Percentiles rank a stretch among this genome's conserved stretches.
Conservation (phyloP, 2,329 filamentous ascomycete species). For the Fusarium siculi region DNA sequence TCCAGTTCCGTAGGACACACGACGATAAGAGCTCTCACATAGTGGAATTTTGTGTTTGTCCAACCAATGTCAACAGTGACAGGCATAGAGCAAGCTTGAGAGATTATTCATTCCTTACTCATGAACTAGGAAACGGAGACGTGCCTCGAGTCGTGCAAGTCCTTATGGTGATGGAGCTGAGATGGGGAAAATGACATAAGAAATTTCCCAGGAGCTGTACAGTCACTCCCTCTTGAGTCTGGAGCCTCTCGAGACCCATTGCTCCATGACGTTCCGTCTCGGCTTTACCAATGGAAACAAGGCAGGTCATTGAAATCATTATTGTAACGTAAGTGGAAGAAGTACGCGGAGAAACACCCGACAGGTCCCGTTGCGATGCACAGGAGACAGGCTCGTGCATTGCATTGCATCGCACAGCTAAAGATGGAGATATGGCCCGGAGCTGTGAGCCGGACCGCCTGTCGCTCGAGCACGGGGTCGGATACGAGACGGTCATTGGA, state of each 20-base stretch:
- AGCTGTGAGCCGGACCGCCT: constrained; percentile 39
- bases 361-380: constrained; percentile 21
- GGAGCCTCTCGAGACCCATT: constrained; percentile 6
- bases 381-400: constrained; percentile 20
- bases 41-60: background rate
- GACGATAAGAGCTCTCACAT: background rate
- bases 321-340: constrained; percentile 5
- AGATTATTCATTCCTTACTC: constrained; percentile 10
- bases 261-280: constrained; percentile 27
- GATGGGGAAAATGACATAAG: constrained; percentile 12
- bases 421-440: constrained; percentile 19
- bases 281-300: constrained; percentile 29
- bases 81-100: background rate
- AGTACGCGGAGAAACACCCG: constrained; percentile 20
- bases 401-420: constrained; percentile 9
- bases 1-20: background rate
- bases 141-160: constrained; percentile 6
- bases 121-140: background rate
- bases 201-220: background rate
- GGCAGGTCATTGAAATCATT: constrained; percentile 14
- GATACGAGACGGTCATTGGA: constrained; percentile 46
- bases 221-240: background rate
- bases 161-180: constrained; percentile 3
- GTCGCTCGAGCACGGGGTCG: constrained; percentile 49
- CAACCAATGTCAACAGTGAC: background rate